These are phyloP conservation scores for Musa beccarii DNA, from an alignment of 176 grass and related monocot genomes.

Conservation along the genomic window DNA sequence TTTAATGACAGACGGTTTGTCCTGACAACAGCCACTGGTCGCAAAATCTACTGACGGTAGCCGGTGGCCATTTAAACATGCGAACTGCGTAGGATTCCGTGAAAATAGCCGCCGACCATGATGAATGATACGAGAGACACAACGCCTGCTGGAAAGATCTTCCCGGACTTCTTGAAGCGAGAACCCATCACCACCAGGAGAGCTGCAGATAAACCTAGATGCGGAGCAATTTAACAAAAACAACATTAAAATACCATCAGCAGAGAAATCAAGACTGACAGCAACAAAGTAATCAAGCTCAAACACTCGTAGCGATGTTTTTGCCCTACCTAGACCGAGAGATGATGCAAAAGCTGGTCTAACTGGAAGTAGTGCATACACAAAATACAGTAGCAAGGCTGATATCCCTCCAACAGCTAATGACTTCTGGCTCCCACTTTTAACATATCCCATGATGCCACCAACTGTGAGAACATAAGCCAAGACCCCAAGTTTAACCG, in stretches of 20 bases:
- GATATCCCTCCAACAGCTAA: constrained; percentile 4
- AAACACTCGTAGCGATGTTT: background rate
- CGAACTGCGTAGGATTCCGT: constrained; percentile 4
- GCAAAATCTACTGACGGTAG: background rate
- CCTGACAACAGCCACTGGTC: background rate
- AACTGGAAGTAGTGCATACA: background rate
- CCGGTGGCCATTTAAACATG: background rate
- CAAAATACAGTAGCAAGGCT: constrained; percentile 8
- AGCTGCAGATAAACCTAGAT: constrained; percentile 8
- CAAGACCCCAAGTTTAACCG: background rate
- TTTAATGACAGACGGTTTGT: background rate
- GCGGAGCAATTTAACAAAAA: background rate
- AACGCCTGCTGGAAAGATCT: constrained; percentile 14
- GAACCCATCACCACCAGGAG: constrained; percentile 12
- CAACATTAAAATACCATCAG: background rate
- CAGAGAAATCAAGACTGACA: background rate
- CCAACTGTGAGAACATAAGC: background rate
- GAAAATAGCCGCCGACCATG: constrained; percentile 8
- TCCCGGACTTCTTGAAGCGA: constrained; percentile 14
- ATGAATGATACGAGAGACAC: constrained; percentile 7
- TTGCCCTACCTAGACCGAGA: constrained; percentile 1
- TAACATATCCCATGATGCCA: constrained; percentile 10
- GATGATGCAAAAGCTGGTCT: constrained; percentile 6
- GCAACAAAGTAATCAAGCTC: background rate
- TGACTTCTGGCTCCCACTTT: constrained; percentile 7